Conservation (phyloP, 2,329 filamentous ascomycete genomes). For the Aureobasidium leucospermi region DNA sequence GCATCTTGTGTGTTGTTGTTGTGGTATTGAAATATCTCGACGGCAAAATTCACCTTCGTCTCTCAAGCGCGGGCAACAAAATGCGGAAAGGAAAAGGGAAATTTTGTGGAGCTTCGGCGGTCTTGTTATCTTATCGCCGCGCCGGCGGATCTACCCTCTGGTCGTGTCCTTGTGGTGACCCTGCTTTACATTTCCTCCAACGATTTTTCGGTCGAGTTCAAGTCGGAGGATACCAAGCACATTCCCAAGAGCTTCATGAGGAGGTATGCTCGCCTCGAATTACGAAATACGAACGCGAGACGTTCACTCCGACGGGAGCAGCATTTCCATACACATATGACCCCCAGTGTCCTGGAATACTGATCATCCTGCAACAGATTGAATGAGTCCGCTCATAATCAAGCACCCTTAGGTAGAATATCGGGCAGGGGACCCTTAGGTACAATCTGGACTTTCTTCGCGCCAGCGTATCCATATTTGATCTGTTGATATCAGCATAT, state of each 20-base stretch:
- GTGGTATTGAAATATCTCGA: too few species aligned
- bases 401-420: constrained; percentile 37
- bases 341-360: too few species aligned
- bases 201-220: too few species aligned
- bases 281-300: too few species aligned
- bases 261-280: too few species aligned
- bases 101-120: constrained; percentile 6
- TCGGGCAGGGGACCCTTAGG: constrained; percentile 22
- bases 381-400: not conserved
- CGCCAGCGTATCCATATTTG: constrained; percentile 22
- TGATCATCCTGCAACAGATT: too few species aligned
- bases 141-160: not conserved
- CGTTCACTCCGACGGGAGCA: too few species aligned
- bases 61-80: not conserved
- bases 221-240: too few species aligned
- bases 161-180: not conserved
- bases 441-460: constrained; percentile 17
- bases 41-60: constrained; percentile 1
- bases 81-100: constrained; percentile 3
- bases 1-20: constrained; percentile 50
- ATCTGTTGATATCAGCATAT: constrained; percentile 17
- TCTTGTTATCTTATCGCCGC: not conserved
- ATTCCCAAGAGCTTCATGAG: too few species aligned
- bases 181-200: not conserved
- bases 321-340: too few species aligned